Evolutionary conservation across 371 early-diverging fungal genomes (phyloP).

Genomic region (Cokeromyces recurvatus): DNA sequence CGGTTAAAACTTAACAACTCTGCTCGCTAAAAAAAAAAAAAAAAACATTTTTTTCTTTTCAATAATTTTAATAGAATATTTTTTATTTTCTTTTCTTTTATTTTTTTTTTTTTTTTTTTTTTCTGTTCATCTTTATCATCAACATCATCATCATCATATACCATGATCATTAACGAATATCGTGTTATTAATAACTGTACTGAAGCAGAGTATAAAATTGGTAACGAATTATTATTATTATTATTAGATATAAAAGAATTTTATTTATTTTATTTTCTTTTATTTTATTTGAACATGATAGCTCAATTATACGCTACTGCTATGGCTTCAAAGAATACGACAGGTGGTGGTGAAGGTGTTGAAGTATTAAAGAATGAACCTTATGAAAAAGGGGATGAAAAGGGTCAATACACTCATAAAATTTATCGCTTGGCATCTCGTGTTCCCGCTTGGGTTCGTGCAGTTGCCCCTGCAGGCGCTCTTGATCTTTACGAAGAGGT

Average conservation of each 20-base stretch:
- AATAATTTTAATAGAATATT: not conserved
- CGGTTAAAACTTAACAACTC: no score
- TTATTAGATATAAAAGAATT: not conserved
- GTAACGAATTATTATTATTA: constrained; percentile 2
- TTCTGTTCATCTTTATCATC: not conserved
- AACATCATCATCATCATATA: no score
- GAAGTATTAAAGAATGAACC: constrained; percentile 70
- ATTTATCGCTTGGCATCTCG: constrained; percentile 58
- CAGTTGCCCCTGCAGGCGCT: constrained; percentile 56
- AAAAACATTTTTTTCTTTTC: no score
- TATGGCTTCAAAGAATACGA: constrained; percentile 62
- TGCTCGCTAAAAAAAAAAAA: no score
- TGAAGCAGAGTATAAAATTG: constrained; percentile 61
- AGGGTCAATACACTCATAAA: constrained; percentile 74
- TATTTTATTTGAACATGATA: constrained; percentile 11
- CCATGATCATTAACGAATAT: constrained; percentile 64
- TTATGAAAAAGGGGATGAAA: constrained; percentile 52
- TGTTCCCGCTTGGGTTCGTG: constrained; percentile 50
- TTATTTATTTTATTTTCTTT: not conserved
- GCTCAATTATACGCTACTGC: constrained; percentile 72
- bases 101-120: constrained; percentile 5
- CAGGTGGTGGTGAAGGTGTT: constrained; percentile 71
- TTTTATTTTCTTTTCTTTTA: constrained; percentile 2
- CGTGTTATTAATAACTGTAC: constrained; percentile 69
- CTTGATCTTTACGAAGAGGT: constrained; percentile 63